A percentile compares a stretch with the other conserved stretches of the same genome.
Evolutionary conservation across 108 stramenopile genomes (phyloP).

Genomic region (Skeletonema marinoi): DNA sequence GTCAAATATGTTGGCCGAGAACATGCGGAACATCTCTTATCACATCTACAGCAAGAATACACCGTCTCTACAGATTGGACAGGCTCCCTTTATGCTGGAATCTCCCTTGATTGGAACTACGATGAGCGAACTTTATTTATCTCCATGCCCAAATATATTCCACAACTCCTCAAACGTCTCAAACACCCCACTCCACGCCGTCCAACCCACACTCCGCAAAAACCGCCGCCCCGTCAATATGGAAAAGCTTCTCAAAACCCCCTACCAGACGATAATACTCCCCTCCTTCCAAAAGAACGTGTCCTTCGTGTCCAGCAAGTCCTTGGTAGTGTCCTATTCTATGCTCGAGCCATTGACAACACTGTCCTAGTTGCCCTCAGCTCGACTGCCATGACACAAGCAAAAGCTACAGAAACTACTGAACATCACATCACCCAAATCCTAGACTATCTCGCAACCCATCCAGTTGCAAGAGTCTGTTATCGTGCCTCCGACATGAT

Average conservation of each 20-base stretch:
- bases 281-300: not conserved
- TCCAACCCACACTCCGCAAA: no score
- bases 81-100: constrained; percentile 32
- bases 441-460: constrained; percentile 43
- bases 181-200: constrained; percentile 32
- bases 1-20: constrained; percentile 34
- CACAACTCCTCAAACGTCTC: constrained; percentile 24
- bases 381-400: constrained; percentile 17
- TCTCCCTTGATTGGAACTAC: constrained; percentile 51
- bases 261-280: not conserved
- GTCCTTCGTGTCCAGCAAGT: constrained; percentile 33
- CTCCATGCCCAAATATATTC: constrained; percentile 54
- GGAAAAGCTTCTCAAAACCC: not conserved
- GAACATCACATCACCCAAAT: constrained; percentile 15
- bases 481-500: constrained; percentile 43
- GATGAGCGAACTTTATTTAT: constrained; percentile 13
- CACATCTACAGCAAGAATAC: constrained; percentile 18
- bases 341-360: constrained; percentile 38
- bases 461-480: constrained; percentile 48
- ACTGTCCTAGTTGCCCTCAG: constrained; percentile 35
- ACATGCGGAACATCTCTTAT: constrained; percentile 45
- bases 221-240: not conserved
- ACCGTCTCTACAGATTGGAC: constrained; percentile 23
- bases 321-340: constrained; percentile 41
- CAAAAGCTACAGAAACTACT: constrained; percentile 12